A percentile compares a stretch with the other conserved stretches of the same genome.
Evolutionary conservation across 2,329 filamentous ascomycete species (phyloP).

Genomic region (Exophiala xenobiotica): DNA sequence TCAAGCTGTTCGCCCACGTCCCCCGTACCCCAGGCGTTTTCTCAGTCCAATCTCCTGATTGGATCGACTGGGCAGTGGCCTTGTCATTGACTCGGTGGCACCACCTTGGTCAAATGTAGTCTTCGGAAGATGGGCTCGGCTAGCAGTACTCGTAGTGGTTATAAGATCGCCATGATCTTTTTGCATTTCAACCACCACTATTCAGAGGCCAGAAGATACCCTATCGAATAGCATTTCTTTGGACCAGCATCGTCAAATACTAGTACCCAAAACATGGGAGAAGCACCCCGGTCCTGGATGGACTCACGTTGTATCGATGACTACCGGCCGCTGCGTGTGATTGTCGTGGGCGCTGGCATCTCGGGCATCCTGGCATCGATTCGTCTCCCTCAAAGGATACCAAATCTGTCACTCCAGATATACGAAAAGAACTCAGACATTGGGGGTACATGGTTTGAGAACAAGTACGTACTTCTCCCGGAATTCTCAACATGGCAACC

Average conservation of each 20-base stretch:
- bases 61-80: too few species aligned
- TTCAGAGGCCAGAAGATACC: background rate
- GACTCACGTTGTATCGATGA: conserved; percentile 5
- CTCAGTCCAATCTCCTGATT: too few species aligned
- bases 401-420: conserved; percentile 6
- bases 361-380: conserved; percentile 41
- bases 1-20: too few species aligned
- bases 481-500: too few species aligned
- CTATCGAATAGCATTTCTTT: too few species aligned
- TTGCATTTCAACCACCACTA: background rate
- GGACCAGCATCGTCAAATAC: background rate
- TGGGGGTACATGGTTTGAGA: conserved; percentile 36
- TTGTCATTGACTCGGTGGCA: too few species aligned
- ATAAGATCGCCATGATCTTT: too few species aligned
- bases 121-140: too few species aligned
- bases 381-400: conserved; percentile 20
- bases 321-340: conserved; percentile 1
- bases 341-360: conserved; percentile 40
- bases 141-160: too few species aligned
- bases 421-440: conserved; percentile 34
- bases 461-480: too few species aligned
- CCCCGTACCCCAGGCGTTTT: too few species aligned
- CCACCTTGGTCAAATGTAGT: too few species aligned
- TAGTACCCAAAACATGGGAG: background rate
- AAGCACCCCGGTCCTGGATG: background rate